Percentiles rank a stretch among this genome's conserved stretches.
Conservation (phyloP, 106 monocot genomes). For the Acorus gramineus region DNA sequence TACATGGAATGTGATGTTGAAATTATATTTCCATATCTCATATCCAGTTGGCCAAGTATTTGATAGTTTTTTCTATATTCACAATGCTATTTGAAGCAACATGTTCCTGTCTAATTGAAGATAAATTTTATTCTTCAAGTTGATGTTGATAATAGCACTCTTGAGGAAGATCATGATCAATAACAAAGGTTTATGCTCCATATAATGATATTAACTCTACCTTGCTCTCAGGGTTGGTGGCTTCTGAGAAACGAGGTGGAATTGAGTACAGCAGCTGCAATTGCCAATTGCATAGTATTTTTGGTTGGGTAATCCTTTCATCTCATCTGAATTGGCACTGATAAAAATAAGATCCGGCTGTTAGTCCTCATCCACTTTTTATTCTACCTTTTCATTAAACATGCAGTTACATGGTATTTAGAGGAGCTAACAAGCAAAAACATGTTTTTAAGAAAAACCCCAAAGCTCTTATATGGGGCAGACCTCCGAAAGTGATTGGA, state of each 20-base stretch:
- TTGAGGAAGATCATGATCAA: too few relatives aligned
- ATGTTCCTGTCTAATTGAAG: too few relatives aligned
- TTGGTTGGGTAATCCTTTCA: slow-evolving; percentile 40
- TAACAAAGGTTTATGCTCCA: neutral
- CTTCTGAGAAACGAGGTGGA: slow-evolving; percentile 70
- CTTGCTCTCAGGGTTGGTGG: slow-evolving; percentile 82
- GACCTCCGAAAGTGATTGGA: slow-evolving; percentile 81
- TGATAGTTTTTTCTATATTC: too few relatives aligned
- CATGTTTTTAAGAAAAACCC: slow-evolving; percentile 92
- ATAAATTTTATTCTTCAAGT: too few relatives aligned
- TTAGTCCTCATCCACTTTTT: neutral
- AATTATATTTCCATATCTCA: neutral
- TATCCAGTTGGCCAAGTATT: too few relatives aligned
- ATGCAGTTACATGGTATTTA: slow-evolving; percentile 78
- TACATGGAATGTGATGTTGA: neutral
- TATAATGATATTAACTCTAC: neutral
- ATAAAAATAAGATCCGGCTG: too few relatives aligned
- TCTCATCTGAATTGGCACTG: neutral
- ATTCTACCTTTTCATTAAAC: neutral
- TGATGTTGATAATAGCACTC: too few relatives aligned
- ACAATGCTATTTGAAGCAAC: too few relatives aligned
- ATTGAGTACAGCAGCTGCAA: slow-evolving; percentile 32
- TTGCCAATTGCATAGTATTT: slow-evolving; percentile 55
- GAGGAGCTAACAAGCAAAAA: slow-evolving; percentile 96
- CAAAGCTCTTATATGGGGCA: slow-evolving; percentile 80